These are phyloP conservation scores for Circinella umbellata DNA, from an alignment of 371 early-diverging fungal species.

Conservation along the genomic window DNA sequence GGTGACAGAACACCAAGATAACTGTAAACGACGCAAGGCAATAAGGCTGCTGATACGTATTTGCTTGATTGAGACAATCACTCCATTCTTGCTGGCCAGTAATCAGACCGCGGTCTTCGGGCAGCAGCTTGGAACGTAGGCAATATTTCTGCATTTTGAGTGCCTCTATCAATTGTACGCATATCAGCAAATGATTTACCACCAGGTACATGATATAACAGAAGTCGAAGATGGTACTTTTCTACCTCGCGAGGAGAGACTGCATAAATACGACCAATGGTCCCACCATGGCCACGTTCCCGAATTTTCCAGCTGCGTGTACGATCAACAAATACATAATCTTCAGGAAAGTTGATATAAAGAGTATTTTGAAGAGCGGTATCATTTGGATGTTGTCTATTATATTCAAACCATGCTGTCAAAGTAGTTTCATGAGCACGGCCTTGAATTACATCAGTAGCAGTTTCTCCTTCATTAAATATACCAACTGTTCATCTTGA, in stretches of 20 bases:
- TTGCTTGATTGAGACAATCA: not conserved
- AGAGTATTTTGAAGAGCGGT: not conserved
- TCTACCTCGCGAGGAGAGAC: not conserved
- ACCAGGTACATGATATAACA: constrained; percentile 17
- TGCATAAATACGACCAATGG: constrained; percentile 4
- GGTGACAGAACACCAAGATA: not conserved
- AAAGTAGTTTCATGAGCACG: constrained; percentile 10
- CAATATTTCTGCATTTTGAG: not conserved
- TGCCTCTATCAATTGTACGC: not conserved
- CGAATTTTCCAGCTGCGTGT: not conserved
- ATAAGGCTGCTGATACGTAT: not conserved
- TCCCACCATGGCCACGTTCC: not conserved
- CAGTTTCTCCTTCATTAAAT: not conserved
- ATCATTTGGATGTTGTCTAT: not conserved
- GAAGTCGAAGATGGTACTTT: not conserved
- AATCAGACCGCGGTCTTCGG: not conserved
- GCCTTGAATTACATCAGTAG: not conserved
- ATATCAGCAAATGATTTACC: constrained; percentile 9
- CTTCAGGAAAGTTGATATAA: not conserved
- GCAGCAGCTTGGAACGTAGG: constrained; percentile 13
- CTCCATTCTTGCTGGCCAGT: not conserved
- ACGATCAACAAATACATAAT: not conserved
- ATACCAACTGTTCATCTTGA: constrained; percentile 13
- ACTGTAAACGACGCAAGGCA: not conserved
- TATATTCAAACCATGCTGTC: constrained; percentile 6